A percentile compares a stretch with the other conserved stretches of the same genome.
phyloP scores from a whole-genome alignment of 352 stramenopile genomes.

The Phytophthora syringae region DNA sequence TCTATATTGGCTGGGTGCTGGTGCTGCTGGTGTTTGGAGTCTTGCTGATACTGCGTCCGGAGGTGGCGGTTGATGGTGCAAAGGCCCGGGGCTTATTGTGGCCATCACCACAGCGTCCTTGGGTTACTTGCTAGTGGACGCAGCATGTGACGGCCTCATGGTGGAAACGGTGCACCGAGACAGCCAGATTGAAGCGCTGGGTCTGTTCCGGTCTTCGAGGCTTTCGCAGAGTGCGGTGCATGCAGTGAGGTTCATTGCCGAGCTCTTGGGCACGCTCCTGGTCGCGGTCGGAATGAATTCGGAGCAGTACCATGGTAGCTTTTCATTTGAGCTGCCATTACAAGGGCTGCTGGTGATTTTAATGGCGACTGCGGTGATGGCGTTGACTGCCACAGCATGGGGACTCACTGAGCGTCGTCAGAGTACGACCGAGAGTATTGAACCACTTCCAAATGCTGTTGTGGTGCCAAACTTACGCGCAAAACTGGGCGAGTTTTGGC shows the following conservation, averaged over 20 bases:
- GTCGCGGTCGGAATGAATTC: conserved; percentile 71
- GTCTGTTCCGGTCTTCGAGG: conserved; percentile 16
- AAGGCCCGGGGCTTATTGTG: conserved; percentile 62
- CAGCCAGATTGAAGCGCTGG: conserved; percentile 29
- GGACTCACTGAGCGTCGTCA: conserved; percentile 38
- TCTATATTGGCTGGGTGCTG: conserved; percentile 65
- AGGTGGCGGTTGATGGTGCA: conserved; percentile 8
- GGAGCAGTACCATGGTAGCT: conserved; percentile 55
- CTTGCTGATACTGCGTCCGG: conserved; percentile 33
- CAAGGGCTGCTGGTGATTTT: conserved; percentile 49
- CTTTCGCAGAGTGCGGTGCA: conserved; percentile 65
- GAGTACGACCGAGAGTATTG: neutral
- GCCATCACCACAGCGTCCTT: conserved; percentile 59
- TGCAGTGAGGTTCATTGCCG: conserved; percentile 56
- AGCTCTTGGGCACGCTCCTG: conserved; percentile 60
- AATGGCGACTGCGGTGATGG: conserved; percentile 33
- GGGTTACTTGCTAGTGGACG: conserved; percentile 56
- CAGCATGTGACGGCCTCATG: conserved; percentile 80
- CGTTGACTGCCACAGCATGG: conserved; percentile 47
- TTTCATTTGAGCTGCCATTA: conserved; percentile 53
- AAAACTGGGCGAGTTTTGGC: conserved; percentile 57
- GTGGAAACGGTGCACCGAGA: conserved; percentile 79
- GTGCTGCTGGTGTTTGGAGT: conserved; percentile 48
- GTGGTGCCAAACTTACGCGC: conserved; percentile 16
- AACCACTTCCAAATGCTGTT: neutral